A percentile compares a stretch with the other conserved stretches of the same genome.
Conservation (phyloP, 2,329 filamentous ascomycete genomes). For the Calonectria multiphialidica region DNA sequence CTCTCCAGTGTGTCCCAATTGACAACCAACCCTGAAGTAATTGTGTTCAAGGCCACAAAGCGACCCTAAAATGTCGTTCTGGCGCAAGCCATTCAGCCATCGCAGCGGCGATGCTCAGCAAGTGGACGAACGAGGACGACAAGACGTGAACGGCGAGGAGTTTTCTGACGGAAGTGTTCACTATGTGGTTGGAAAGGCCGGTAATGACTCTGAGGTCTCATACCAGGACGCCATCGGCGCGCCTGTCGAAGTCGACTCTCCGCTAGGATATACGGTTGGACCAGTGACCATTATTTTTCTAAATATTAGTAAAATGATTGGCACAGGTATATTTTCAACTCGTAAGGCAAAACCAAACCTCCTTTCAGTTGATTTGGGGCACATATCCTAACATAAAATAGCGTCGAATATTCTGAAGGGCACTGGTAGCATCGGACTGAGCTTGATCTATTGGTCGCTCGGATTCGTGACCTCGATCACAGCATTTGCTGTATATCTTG, state of each 20-base stretch:
- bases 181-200: constrained; percentile 46
- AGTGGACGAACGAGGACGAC: constrained; percentile 28
- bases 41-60: not conserved
- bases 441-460: constrained; percentile 74
- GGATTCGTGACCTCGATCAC: constrained; percentile 69
- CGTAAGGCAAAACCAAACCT: constrained; percentile 56
- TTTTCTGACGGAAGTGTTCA: constrained; percentile 27
- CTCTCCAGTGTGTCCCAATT: not conserved
- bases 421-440: constrained; percentile 73
- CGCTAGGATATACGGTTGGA: constrained; percentile 69
- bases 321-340: constrained; percentile 72
- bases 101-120: constrained; percentile 21
- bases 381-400: constrained; percentile 38
- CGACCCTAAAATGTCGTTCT: constrained; percentile 26
- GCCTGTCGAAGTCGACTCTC: constrained; percentile 68
- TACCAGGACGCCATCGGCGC: constrained; percentile 73
- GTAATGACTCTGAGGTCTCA: constrained; percentile 61
- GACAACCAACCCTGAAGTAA: not conserved
- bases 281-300: constrained; percentile 68
- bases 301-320: constrained; percentile 72
- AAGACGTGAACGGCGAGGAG: constrained; percentile 10
- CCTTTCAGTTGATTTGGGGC: accelerated
- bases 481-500: constrained; percentile 70
- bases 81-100: constrained; percentile 34
- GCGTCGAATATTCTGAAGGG: constrained; percentile 68